These are phyloP conservation scores for Kazachstania taianensis DNA, from an alignment of 805 yeast genomes.

Conservation along the genomic window DNA sequence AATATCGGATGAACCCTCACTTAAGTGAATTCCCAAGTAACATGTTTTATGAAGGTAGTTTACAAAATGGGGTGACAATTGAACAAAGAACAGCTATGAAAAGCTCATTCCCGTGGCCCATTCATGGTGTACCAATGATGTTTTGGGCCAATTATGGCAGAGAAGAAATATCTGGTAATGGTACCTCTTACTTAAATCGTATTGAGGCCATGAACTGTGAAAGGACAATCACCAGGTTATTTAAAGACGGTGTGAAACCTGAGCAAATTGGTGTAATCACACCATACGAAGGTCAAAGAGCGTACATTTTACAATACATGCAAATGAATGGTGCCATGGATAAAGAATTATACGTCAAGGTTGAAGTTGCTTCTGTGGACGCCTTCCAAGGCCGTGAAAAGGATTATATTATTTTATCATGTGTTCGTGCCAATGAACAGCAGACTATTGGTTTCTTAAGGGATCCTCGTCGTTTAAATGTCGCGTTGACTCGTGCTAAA, in stretches of 20 bases:
- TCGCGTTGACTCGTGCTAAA: conserved; percentile 80
- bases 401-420: conserved; percentile 84
- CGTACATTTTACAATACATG: conserved; percentile 72
- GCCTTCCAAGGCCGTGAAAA: conserved; percentile 98
- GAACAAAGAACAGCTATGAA: conserved; percentile 51
- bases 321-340: conserved; percentile 58
- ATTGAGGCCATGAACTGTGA: conserved; percentile 87
- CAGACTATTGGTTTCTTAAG: conserved; percentile 73
- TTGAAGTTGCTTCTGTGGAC: conserved; percentile 92
- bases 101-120: conserved; percentile 85
- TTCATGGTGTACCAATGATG: conserved; percentile 80
- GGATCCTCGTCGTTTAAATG: conserved; percentile 81
- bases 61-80: conserved; percentile 84
- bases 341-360: conserved; percentile 51
- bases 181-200: conserved; percentile 73
- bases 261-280: conserved; percentile 85
- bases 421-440: conserved; percentile 79
- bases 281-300: conserved; percentile 90
- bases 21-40: conserved; percentile 81
- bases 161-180: conserved; percentile 77
- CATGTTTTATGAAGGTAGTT: conserved; percentile 84
- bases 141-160: conserved; percentile 85
- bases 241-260: conserved; percentile 69
- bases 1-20: conserved; percentile 90
- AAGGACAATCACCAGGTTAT: conserved; percentile 58